Conservation (phyloP, 2,329 filamentous ascomycete species). For the Ambrosiella beaveri region DNA sequence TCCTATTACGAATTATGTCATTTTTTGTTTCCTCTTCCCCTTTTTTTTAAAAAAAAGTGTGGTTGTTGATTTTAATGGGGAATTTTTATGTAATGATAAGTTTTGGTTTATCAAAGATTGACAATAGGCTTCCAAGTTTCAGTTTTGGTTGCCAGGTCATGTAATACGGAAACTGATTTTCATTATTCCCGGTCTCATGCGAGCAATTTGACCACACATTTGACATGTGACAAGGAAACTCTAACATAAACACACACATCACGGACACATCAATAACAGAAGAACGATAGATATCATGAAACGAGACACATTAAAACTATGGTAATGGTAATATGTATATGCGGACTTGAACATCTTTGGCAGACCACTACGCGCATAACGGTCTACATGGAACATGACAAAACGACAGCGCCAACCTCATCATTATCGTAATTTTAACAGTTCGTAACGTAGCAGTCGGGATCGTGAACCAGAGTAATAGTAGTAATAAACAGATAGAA, state of each 20-base stretch:
- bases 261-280: background rate
- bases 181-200: too few species aligned
- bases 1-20: background rate
- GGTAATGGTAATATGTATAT: background rate
- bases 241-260: background rate
- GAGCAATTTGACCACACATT: too few species aligned
- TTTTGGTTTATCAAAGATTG: too few species aligned
- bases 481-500: conserved; percentile 1
- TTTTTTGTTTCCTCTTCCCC: too few species aligned
- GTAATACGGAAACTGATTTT: too few species aligned
- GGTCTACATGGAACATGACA: background rate
- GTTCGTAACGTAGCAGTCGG: background rate
- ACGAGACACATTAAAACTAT: background rate
- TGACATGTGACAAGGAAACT: too few species aligned
- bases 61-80: too few species aligned
- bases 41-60: too few species aligned
- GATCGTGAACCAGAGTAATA: background rate
- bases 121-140: too few species aligned
- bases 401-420: conserved; percentile 7
- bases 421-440: conserved; percentile 14
- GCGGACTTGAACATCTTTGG: background rate
- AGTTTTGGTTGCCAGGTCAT: too few species aligned
- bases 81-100: too few species aligned
- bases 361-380: background rate
- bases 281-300: background rate